A percentile compares a stretch with the other conserved stretches of the same genome.
Evolutionary conservation across 768 basidiomycete genomes (phyloP).

Genomic region (Lactarius pseudohatsudake): DNA sequence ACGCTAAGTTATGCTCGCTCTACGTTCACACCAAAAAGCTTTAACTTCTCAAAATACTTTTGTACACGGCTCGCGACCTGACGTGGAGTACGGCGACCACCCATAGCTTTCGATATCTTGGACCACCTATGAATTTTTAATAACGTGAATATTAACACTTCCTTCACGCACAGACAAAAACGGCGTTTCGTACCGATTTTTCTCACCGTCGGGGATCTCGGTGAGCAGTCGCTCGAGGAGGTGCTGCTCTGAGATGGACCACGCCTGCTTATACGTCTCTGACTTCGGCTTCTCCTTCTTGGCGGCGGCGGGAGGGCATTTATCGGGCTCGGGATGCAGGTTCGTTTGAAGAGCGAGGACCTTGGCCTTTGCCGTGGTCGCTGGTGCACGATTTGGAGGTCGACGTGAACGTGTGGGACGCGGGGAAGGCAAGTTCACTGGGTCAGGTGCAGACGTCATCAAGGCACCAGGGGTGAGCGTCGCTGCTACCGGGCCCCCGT

Average conservation of each 20-base stretch:
- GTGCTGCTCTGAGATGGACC: conserved; percentile 76
- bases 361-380: conserved; percentile 20
- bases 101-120: conserved; percentile 81
- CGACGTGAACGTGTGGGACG: conserved; percentile 18
- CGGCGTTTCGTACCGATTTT: conserved; percentile 55
- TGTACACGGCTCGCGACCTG: conserved; percentile 90
- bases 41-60: conserved; percentile 85
- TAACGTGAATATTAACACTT: conserved; percentile 10
- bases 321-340: conserved; percentile 6
- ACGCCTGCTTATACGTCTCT: conserved; percentile 82
- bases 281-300: conserved; percentile 44
- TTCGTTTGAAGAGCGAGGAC: neutral
- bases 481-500: conserved; percentile 10
- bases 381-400: neutral
- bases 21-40: conserved; percentile 62
- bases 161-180: conserved; percentile 1
- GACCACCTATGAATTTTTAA: conserved; percentile 53
- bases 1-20: conserved; percentile 23
- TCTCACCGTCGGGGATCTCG: conserved; percentile 74
- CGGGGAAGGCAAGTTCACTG: conserved; percentile 1
- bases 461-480: neutral
- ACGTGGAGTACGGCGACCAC: conserved; percentile 69
- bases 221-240: conserved; percentile 71
- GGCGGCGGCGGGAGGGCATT: conserved; percentile 3
- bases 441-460: conserved; percentile 3